A percentile compares a stretch with the other conserved stretches of the same genome.
These are phyloP conservation scores for Wallacemonas sp. DNA, from an alignment of 208 protist species.

Conservation along the genomic window DNA sequence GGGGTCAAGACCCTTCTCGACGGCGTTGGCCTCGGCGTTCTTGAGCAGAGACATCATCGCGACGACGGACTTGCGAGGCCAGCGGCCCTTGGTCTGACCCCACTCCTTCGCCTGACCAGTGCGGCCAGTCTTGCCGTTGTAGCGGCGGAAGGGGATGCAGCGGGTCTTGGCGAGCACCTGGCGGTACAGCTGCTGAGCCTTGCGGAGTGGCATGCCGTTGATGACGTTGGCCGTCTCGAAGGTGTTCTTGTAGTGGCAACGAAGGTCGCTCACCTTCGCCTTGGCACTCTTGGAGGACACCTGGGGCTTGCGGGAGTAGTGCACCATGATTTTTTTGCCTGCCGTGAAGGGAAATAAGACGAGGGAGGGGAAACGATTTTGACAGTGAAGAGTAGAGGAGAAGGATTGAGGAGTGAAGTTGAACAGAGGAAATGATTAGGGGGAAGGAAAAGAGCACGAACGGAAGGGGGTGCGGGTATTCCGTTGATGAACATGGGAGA, in stretches of 20 bases:
- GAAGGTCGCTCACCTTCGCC: conserved; percentile 68
- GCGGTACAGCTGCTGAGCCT: conserved; percentile 93
- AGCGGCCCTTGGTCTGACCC: conserved; percentile 88
- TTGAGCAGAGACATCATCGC: conserved; percentile 83
- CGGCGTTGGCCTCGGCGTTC: conserved; percentile 86
- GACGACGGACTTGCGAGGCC: conserved; percentile 78
- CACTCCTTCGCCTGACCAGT: conserved; percentile 93
- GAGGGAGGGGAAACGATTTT: background rate
- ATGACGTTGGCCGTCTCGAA: conserved; percentile 93
- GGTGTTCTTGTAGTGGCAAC: conserved; percentile 94
- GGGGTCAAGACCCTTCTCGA: conserved; percentile 91
- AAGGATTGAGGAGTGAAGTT: too few species aligned
- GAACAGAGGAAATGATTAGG: too few species aligned
- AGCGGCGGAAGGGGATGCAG: conserved; percentile 95
- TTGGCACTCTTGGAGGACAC: conserved; percentile 85
- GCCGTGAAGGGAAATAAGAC: background rate
- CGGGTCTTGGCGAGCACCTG: conserved; percentile 94
- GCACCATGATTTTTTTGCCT: conserved; percentile 78
- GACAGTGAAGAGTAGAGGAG: too few species aligned
- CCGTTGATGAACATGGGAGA: too few species aligned
- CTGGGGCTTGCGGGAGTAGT: conserved; percentile 92
- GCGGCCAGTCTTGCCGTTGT: conserved; percentile 92
- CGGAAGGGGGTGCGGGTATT: too few species aligned
- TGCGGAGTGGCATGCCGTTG: conserved; percentile 91
- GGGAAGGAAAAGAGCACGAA: background rate